Conservation (phyloP, 768 basidiomycete genomes). For the Cantharellus anzutake region DNA sequence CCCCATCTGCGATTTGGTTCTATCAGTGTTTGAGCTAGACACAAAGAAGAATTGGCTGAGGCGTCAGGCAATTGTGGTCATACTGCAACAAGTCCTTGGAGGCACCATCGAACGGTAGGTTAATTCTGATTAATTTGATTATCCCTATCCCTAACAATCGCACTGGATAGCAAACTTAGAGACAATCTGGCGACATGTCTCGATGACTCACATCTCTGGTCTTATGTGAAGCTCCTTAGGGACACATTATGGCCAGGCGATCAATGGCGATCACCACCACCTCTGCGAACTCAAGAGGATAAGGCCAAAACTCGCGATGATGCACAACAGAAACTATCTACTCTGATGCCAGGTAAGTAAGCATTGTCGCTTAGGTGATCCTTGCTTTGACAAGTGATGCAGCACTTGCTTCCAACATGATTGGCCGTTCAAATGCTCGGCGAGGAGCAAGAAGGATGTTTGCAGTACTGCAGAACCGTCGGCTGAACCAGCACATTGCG, state of each 20-base stretch:
- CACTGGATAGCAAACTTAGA: constrained; percentile 52
- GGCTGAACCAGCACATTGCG: constrained; percentile 85
- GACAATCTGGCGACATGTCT: constrained; percentile 49
- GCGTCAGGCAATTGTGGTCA: constrained; percentile 87
- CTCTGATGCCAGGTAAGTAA: constrained; percentile 70
- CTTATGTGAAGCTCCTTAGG: constrained; percentile 44
- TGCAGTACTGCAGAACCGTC: constrained; percentile 78
- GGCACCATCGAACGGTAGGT: constrained; percentile 86
- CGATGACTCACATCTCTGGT: constrained; percentile 51
- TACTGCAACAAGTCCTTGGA: constrained; percentile 87
- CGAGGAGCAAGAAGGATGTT: constrained; percentile 86
- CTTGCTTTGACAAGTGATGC: background rate
- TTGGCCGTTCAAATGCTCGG: constrained; percentile 88
- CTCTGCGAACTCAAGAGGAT: constrained; percentile 63
- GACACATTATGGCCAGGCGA: constrained; percentile 80
- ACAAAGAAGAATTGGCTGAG: constrained; percentile 95
- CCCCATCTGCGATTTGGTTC: constrained; percentile 83
- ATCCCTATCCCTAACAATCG: background rate
- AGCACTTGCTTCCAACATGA: constrained; percentile 96
- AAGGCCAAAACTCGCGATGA: constrained; percentile 64
- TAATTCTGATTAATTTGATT: background rate
- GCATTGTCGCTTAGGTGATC: background rate
- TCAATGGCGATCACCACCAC: constrained; percentile 35
- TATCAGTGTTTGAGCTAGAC: constrained; percentile 88
- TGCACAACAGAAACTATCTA: constrained; percentile 77